Percentiles rank a stretch among this genome's conserved stretches.
Evolutionary conservation across 2,329 filamentous ascomycete genomes (phyloP).

Genomic region (Aspergillus novoparasiticus): DNA sequence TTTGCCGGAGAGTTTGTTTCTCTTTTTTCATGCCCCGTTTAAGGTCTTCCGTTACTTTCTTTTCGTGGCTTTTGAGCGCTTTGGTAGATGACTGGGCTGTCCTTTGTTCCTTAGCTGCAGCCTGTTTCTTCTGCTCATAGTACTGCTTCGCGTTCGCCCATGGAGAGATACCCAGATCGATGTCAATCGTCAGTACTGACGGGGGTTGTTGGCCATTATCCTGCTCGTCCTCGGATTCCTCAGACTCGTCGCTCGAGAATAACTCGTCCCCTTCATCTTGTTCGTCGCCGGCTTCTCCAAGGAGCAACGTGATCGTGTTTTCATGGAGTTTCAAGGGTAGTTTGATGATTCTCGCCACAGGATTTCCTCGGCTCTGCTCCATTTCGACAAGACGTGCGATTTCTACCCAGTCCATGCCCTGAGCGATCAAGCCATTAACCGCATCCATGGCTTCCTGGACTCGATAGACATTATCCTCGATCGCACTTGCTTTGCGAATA

Average conservation of each 20-base stretch:
- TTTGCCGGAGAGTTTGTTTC: conserved; percentile 80
- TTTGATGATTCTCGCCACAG: conserved; percentile 83
- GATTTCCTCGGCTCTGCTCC: conserved; percentile 78
- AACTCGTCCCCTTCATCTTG: conserved; percentile 66
- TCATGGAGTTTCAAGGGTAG: conserved; percentile 87
- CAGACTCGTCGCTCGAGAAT: conserved; percentile 63
- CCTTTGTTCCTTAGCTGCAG: conserved; percentile 83
- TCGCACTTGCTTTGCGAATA: conserved; percentile 82
- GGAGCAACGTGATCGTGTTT: conserved; percentile 78
- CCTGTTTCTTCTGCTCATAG: conserved; percentile 83
- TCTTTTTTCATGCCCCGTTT: conserved; percentile 90
- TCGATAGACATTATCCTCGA: conserved; percentile 85
- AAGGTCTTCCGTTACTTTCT: conserved; percentile 82
- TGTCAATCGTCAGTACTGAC: conserved; percentile 70
- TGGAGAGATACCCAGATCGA: conserved; percentile 78
- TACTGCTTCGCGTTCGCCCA: conserved; percentile 92
- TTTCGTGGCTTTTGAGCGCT: conserved; percentile 85
- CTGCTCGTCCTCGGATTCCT: conserved; percentile 45
- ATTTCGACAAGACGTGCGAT: conserved; percentile 85
- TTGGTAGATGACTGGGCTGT: conserved; percentile 78
- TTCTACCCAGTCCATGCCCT: conserved; percentile 97
- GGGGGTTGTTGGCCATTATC: conserved; percentile 29
- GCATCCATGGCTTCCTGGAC: conserved; percentile 93
- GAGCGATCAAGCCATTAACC: conserved; percentile 84
- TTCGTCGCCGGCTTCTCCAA: conserved; percentile 70